Conservation (phyloP, 164 flowering plant genomes). For the Kingdonia uniflora region DNA sequence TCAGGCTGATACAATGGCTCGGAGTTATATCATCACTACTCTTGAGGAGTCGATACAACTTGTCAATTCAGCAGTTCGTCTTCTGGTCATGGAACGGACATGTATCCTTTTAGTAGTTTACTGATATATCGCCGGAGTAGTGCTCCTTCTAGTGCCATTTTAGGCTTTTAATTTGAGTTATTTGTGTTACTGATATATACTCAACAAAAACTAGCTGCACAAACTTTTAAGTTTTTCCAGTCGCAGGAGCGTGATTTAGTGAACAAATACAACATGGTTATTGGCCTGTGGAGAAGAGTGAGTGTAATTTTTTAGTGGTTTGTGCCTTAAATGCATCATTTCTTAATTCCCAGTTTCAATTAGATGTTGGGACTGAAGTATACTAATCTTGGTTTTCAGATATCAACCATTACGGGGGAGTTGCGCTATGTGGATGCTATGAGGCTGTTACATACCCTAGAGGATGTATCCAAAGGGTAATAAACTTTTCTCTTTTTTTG, state of each 20-base stretch:
- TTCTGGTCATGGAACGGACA: slow-evolving; percentile 68
- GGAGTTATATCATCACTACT: slow-evolving; percentile 83
- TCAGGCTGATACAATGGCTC: slow-evolving; percentile 85
- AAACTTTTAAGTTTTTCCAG: slow-evolving; percentile 61
- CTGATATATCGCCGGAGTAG: not conserved
- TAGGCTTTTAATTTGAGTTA: not conserved
- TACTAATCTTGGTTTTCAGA: slow-evolving; percentile 31
- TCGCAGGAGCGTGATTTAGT: slow-evolving; percentile 68
- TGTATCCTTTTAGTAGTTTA: slow-evolving; percentile 56
- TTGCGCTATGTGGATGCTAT: slow-evolving; percentile 75
- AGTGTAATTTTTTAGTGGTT: slow-evolving; percentile 20
- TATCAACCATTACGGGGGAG: slow-evolving; percentile 69
- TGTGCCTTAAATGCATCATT: not conserved
- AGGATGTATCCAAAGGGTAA: slow-evolving; percentile 81
- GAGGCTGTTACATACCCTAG: slow-evolving; percentile 52
- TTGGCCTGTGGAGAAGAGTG: slow-evolving; percentile 91
- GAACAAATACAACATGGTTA: slow-evolving; percentile 71
- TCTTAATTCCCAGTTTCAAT: slow-evolving; percentile 4
- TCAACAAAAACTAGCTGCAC: slow-evolving; percentile 62
- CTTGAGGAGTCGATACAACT: slow-evolving; percentile 83
- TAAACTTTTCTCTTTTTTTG: slow-evolving; percentile 9
- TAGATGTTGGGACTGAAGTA: not conserved
- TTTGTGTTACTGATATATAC: slow-evolving; percentile 6
- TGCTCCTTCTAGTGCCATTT: too few relatives aligned
- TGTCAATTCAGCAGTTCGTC: slow-evolving; percentile 79